These are phyloP conservation scores for Hydnomerulius pinastri DNA, from an alignment of 768 basidiomycete genomes.

Conservation along the genomic window DNA sequence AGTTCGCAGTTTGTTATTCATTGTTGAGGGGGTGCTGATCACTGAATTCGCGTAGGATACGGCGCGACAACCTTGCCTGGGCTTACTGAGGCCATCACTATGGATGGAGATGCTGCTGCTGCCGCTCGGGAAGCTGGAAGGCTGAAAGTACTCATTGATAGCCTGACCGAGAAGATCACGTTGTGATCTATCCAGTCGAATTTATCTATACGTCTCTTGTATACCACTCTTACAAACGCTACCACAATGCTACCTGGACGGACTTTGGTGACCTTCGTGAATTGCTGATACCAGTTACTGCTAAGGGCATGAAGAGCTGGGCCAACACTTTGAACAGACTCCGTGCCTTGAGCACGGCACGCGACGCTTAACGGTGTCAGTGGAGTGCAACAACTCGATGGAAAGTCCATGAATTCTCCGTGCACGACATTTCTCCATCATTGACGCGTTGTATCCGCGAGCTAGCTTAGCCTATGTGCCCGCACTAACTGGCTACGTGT, in stretches of 20 bases:
- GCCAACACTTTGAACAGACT: too few relatives aligned
- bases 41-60: slow-evolving; percentile 48
- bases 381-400: too few relatives aligned
- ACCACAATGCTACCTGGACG: background rate
- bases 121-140: slow-evolving; percentile 67
- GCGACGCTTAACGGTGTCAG: too few relatives aligned
- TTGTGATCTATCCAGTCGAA: slow-evolving; percentile 19
- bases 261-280: too few relatives aligned
- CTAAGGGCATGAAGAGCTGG: too few relatives aligned
- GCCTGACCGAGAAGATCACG: slow-evolving; percentile 41
- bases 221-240: too few relatives aligned
- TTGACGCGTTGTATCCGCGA: background rate
- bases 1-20: slow-evolving; percentile 16
- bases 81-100: slow-evolving; percentile 73
- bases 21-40: background rate
- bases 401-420: too few relatives aligned
- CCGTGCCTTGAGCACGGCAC: too few relatives aligned
- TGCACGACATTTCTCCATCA: background rate
- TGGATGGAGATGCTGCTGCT: slow-evolving; percentile 63
- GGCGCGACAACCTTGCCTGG: slow-evolving; percentile 82
- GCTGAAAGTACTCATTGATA: slow-evolving; percentile 52
- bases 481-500: background rate
- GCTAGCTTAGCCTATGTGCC: too few relatives aligned
- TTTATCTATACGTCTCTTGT: background rate
- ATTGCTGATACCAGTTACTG: too few relatives aligned